Evolutionary conservation across 257 asterid genomes (phyloP).

Genomic region (Nicotiana benthamiana): DNA sequence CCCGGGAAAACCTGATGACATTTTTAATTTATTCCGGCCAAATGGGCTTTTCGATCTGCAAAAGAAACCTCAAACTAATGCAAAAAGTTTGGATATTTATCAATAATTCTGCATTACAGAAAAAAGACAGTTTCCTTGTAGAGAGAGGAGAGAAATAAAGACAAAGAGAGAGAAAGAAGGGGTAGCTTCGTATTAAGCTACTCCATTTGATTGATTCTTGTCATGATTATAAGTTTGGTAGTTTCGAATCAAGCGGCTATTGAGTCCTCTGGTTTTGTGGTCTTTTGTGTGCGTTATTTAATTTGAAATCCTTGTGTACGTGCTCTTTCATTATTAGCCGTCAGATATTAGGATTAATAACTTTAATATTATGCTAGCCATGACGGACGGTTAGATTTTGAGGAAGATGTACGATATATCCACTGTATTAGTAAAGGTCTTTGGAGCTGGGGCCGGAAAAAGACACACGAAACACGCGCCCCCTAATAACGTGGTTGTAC

Average conservation of each 20-base stretch:
- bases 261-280: slow-evolving; percentile 14
- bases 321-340: slow-evolving; percentile 20
- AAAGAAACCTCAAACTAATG: background rate
- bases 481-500: background rate
- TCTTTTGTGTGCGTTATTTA: slow-evolving; percentile 19
- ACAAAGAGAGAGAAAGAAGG: slow-evolving; percentile 13
- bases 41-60: background rate
- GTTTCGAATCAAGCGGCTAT: slow-evolving; percentile 36
- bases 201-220: slow-evolving; percentile 38
- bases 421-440: slow-evolving; percentile 20
- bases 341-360: slow-evolving; percentile 17
- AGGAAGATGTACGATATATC: slow-evolving; percentile 12
- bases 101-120: slow-evolving; percentile 26
- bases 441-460: background rate
- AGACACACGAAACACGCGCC: slow-evolving; percentile 32
- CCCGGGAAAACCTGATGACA: slow-evolving; percentile 59
- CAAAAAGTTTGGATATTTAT: slow-evolving; percentile 12
- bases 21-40: slow-evolving; percentile 4
- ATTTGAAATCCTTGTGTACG: slow-evolving; percentile 19
- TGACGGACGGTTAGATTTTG: slow-evolving; percentile 13
- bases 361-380: background rate
- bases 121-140: slow-evolving; percentile 6
- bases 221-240: slow-evolving; percentile 28
- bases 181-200: slow-evolving; percentile 18
- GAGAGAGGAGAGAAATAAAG: background rate